Evolutionary conservation across 257 asterid genomes (phyloP), one percentile per base, ranked within the genome.

Genomic region (Penstemon eatonii): DNA sequence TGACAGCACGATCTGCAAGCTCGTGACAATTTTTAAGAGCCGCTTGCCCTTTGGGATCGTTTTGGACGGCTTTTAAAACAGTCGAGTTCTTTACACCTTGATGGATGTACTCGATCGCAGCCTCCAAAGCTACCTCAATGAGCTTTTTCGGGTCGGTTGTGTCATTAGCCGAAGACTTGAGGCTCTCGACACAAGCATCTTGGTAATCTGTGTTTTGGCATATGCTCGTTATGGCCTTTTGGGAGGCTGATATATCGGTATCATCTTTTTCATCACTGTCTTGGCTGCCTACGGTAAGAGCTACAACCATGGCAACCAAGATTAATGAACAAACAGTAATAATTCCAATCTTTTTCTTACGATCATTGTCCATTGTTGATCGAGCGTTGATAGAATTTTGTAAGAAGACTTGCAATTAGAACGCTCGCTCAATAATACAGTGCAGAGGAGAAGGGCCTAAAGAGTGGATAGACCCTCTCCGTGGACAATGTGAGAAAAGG

Each of bases 151-250:
- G 96, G 74, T 91, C 87, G 63, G 80, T 72, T 54, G 85, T 65
- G 75, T 76, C 70, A 8, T 56, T 74, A 0, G 78, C 86, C 0
- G 86, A 53, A 13, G 79, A 36, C 4, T 71, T 72, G 7, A 93
- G 82, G 67, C 86, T 86, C 3, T 73, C 68, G 4, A 81, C 55
- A 5, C 99, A 94, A 0, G 94, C 62, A 0, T 78, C 51, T 15
- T 87, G 79, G 69, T 94, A 91, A 40, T 82, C 92, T 0, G 99
- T 94, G 0, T 88, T 77, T 4, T 79, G 82, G 68, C 97, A 94
- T 1, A 94, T 63, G 68, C 78, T 73, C 6, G 85, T 33, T 18
- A 91, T 73, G 2, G 99, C 90, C 76, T 90, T 90, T 7, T 63
- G 73, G 52, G 94, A 80, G 0, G 86, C 33, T 3, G 80, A 36